These are phyloP conservation scores for Rhodomyrtus tomentosa DNA, from an alignment of 345 rosid species.

Conservation along the genomic window DNA sequence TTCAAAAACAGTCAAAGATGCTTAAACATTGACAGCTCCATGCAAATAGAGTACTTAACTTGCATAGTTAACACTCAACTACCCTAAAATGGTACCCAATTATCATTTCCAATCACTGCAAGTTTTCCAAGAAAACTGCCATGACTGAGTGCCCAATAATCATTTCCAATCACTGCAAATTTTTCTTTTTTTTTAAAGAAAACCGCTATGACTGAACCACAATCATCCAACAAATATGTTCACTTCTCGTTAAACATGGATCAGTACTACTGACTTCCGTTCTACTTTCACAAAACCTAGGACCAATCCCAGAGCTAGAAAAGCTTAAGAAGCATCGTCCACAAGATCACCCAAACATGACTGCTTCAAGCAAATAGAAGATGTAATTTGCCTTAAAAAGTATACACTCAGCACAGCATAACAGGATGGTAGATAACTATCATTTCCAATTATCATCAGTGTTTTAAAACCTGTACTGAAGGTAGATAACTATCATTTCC, in stretches of 20 bases:
- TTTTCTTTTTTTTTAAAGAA: background rate
- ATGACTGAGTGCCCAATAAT: background rate
- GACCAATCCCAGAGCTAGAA: background rate
- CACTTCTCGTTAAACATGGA: background rate
- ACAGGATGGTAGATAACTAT: background rate
- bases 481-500: background rate
- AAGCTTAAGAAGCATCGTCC: background rate
- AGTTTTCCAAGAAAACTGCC: background rate
- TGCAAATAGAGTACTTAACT: background rate
- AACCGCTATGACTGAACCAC: background rate
- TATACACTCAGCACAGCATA: background rate
- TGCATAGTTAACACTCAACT: background rate
- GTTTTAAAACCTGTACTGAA: background rate
- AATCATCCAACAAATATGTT: background rate
- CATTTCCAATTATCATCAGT: background rate
- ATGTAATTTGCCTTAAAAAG: background rate
- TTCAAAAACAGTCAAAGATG: background rate
- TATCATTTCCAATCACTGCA: background rate
- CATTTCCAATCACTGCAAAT: background rate
- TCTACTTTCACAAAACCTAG: background rate
- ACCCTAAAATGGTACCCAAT: background rate
- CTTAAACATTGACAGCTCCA: background rate
- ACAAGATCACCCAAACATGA: background rate
- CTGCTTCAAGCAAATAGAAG: background rate
- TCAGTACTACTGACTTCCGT: background rate